phyloP scores from a whole-genome alignment of 306 rosid genomes.

The Cicer arietinum region DNA sequence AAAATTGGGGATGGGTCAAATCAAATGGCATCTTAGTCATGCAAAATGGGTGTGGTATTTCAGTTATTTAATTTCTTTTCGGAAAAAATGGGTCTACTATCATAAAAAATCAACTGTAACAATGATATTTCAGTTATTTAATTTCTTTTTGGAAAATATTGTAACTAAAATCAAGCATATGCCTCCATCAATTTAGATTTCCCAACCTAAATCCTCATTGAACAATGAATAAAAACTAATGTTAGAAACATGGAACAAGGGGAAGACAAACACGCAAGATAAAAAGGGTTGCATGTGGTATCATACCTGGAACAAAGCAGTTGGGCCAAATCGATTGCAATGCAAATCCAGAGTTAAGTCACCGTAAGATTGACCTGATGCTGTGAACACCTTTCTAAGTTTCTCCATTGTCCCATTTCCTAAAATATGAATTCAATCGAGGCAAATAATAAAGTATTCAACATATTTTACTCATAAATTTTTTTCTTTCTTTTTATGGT shows the following conservation, averaged over 20 bases:
- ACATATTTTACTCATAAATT: conserved; percentile 17
- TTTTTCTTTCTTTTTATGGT: background rate
- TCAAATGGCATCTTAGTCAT: background rate
- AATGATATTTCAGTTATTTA: conserved; percentile 22
- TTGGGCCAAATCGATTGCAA: conserved; percentile 85
- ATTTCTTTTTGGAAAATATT: conserved; percentile 26
- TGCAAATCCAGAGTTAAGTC: conserved; percentile 86
- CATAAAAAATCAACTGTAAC: background rate
- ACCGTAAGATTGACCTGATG: conserved; percentile 73
- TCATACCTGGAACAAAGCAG: conserved; percentile 78
- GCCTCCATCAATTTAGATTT: conserved; percentile 28
- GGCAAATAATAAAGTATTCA: conserved; percentile 36
- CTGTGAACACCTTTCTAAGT: conserved; percentile 74
- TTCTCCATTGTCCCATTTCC: conserved; percentile 92
- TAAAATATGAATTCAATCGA: conserved; percentile 47
- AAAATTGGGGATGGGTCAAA: conserved; percentile 18
- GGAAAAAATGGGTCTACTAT: conserved; percentile 13
- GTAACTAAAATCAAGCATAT: conserved; percentile 26
- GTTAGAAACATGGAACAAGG: conserved; percentile 26
- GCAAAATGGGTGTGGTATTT: background rate
- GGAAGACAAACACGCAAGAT: conserved; percentile 29
- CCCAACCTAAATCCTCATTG: conserved; percentile 26
- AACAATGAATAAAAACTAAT: conserved; percentile 22
- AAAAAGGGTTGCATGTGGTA: conserved; percentile 37
- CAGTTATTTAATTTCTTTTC: no score